Evolutionary conservation across 495 filamentous ascomycete genomes (phyloP).

Genomic region (Filosporella fistucella): DNA sequence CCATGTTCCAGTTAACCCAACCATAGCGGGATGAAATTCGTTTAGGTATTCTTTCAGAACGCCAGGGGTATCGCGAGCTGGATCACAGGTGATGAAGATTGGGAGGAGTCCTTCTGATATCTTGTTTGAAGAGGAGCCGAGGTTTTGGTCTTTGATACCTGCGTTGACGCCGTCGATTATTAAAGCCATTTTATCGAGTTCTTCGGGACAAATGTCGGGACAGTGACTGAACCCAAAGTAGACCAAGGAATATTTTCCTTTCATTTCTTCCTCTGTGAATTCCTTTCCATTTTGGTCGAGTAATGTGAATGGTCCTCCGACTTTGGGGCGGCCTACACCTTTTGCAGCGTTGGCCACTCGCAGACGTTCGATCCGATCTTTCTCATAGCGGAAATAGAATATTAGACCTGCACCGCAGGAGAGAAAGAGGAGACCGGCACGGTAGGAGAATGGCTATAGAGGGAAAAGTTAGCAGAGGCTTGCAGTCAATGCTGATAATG

Average conservation of each 20-base stretch:
- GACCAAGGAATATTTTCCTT: conserved; percentile 82
- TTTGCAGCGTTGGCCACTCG: conserved; percentile 86
- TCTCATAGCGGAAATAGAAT: conserved; percentile 87
- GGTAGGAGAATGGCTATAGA: conserved; percentile 79
- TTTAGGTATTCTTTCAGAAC: conserved; percentile 78
- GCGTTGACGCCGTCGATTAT: conserved; percentile 81
- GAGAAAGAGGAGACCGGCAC: conserved; percentile 83
- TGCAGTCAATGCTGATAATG: too few relatives aligned
- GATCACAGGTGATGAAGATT: conserved; percentile 94
- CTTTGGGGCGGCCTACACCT: conserved; percentile 86
- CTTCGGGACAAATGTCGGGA: conserved; percentile 97
- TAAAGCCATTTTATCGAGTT: conserved; percentile 95
- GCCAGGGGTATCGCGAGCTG: conserved; percentile 80
- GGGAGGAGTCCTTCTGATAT: conserved; percentile 44
- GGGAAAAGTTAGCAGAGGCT: too few relatives aligned
- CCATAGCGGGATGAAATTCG: conserved; percentile 86
- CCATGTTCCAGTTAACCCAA: conserved; percentile 90
- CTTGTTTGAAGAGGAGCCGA: conserved; percentile 65
- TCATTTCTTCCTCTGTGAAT: conserved; percentile 74
- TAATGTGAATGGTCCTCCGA: conserved; percentile 81
- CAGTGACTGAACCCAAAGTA: conserved; percentile 99
- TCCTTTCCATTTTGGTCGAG: conserved; percentile 73
- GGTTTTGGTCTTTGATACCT: too few relatives aligned
- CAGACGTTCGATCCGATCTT: conserved; percentile 80
- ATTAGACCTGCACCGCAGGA: conserved; percentile 69